Base-by-base conservation (phyloP, 257 asterid species). In the Lavandula angustifolia region DNA sequence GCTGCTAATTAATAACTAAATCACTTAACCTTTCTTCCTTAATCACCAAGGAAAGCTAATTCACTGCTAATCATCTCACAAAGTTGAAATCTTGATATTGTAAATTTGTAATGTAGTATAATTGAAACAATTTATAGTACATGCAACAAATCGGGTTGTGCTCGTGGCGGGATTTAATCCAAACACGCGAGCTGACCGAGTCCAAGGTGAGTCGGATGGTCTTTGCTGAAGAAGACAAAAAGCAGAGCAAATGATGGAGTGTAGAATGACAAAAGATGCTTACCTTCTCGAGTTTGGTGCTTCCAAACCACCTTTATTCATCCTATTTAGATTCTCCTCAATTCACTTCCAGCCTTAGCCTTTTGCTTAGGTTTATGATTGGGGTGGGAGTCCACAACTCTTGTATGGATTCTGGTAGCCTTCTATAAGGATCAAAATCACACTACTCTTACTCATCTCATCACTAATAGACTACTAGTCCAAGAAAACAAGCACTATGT, bases 211-310 rank as follows among this genome's bases (percentile, higher is more conserved):
- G 73, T 68, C 71, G 71, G 63, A 63, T 70, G 84, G 86, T 90
- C 84, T 77, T 80, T 54, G 80, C 58, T 80, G 51, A 70, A 74
- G 80, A 68, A 75, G 27, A 81, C 77, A 83, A 75, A 88, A 85
- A 81, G 91, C 81, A 84, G 75, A 53, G 56, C 60, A 77, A 75
- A 72, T 69, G 81, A 74, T 58, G 80, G 68, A 74, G 72, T 64
- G 80, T 69, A 78, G 75, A 69, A 72, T 47, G 65, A 74, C 51
- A 83, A 90, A 88, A 91, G 94, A 86, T 86, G 89, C 94, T 83
- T 82, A 80, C 79, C 94, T 91, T 91, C 92, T 83, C 88, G 79
- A 76, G 84, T 83, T 61, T 81, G 81, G 66, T 85, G 91, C 83
- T 82, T 80, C 76, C 27, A 22, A 77, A 17, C 54, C 71, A 68